Conservation (phyloP, 2,329 filamentous ascomycete genomes). For the Penicillium rolfsii region DNA sequence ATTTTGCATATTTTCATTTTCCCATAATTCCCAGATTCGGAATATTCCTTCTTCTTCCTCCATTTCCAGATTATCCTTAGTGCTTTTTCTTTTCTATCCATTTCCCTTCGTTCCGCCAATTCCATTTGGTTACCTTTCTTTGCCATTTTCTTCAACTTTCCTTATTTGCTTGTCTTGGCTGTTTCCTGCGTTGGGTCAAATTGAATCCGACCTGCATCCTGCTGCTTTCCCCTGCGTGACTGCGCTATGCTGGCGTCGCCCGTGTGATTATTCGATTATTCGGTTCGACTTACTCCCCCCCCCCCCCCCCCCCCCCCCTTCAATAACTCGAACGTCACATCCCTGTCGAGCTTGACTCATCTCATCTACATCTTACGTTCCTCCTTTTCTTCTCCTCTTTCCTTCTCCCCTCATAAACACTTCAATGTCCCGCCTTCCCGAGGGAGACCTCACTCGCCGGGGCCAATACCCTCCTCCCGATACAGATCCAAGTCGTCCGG, state of each 20-base stretch:
- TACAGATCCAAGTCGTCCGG: conserved; percentile 42
- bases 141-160: neutral
- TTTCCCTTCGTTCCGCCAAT: neutral
- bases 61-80: conserved; percentile 19
- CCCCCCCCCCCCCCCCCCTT: conserved; percentile 20
- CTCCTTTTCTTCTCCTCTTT: conserved; percentile 27
- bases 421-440: conserved; percentile 50
- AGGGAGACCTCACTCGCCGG: conserved; percentile 49
- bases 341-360: conserved; percentile 32
- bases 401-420: conserved; percentile 26
- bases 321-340: conserved; percentile 33
- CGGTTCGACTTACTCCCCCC: too few relatives aligned
- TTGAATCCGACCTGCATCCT: conserved; percentile 15
- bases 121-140: conserved; percentile 9
- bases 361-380: conserved; percentile 23
- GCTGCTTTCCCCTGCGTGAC: conserved; percentile 31
- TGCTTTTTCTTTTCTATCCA: conserved; percentile 15
- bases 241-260: conserved; percentile 31
- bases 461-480: conserved; percentile 46
- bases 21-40: conserved; percentile 8
- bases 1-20: conserved; percentile 1
- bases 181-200: conserved; percentile 9
- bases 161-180: conserved; percentile 9
- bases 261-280: conserved; percentile 27
- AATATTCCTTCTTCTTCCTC: conserved; percentile 11